Base-by-base conservation (phyloP, 768 basidiomycete species). In the Agrocybe chaxingu region DNA sequence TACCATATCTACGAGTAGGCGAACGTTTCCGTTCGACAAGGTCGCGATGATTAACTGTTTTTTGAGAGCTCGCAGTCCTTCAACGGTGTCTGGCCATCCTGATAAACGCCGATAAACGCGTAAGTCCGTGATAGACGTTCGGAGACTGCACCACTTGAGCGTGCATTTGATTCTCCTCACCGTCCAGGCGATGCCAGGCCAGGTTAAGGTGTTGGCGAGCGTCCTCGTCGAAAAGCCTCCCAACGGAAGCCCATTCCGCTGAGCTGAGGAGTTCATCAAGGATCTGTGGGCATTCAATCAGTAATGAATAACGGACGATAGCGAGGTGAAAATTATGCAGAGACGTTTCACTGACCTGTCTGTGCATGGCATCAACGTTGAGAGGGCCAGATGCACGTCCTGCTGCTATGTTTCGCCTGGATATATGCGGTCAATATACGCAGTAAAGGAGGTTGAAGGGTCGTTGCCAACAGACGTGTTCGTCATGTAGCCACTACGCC, bases 1-100 rank as follows among this genome's bases (percentile, higher is more conserved):
- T 52, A 81, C 84, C 80, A 86, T 76, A 57, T 87, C 82, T 0
- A 82, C 64, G 2, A 87, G 70, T 4, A 85, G 66, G 12, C 79
- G 69, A 36, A 84, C 70, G 57, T 81, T 87, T 7, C 84, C 85
- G 52, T 87, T 87, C 0, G 84, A 85, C 0, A 87, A 66, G 3
- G 78, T 71, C 1, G 72, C 72, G 8, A 85, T 74, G 43, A 84
- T 71, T 0, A 62, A 61, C 5, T 75, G 60, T 42, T 80, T 73
- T 68, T 81, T 82, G 44, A 87, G 62, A 3, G 67, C 68, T 39
- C 72, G 57, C 10, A 87, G 66, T 0, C 80, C 81, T 0, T 72
- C 65, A 3, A 71, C 53, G 4, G 76, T 58, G 57, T 87, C 85
- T 3, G 78, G 71, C 79, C 84, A 87, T 3, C 73, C 85, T 84